Percentiles rank a stretch among this genome's conserved stretches.
Evolutionary conservation across 2,329 filamentous ascomycete genomes (phyloP).

Genomic region (Pyrenophora graminea): DNA sequence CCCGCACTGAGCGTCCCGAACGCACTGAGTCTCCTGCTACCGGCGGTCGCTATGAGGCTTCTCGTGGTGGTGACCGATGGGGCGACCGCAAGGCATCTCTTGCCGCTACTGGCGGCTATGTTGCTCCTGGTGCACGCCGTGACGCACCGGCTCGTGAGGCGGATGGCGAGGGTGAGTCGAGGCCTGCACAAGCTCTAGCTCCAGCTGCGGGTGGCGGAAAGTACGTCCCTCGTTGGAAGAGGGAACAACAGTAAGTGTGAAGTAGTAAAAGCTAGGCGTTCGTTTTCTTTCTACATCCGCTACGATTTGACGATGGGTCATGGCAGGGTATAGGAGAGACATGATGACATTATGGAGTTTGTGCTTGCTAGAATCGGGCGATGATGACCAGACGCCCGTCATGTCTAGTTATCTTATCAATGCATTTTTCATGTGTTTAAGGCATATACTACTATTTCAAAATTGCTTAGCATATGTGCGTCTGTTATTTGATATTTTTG

Average conservation of each 20-base stretch:
- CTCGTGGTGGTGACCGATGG: conserved; percentile 33
- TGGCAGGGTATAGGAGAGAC: conserved; percentile 9
- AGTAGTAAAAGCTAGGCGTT: conserved; percentile 6
- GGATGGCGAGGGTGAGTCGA: conserved; percentile 32
- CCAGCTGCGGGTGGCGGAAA: conserved; percentile 38
- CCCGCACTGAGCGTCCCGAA: conserved; percentile 20
- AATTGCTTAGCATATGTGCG: too few relatives aligned
- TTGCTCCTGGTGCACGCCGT: conserved; percentile 32
- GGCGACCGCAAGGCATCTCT: conserved; percentile 40
- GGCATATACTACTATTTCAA: too few relatives aligned
- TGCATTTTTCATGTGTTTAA: neutral
- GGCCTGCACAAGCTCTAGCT: conserved; percentile 29
- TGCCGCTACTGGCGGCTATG: conserved; percentile 37
- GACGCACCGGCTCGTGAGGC: conserved; percentile 29
- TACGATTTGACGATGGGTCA: conserved; percentile 14
- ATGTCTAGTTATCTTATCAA: conserved; percentile 12
- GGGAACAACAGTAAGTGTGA: conserved; percentile 17
- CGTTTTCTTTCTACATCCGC: conserved; percentile 9
- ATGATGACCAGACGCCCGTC: conserved; percentile 12
- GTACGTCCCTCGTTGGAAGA: conserved; percentile 48
- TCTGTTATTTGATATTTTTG: too few relatives aligned
- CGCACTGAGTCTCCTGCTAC: conserved; percentile 35
- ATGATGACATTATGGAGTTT: conserved; percentile 13
- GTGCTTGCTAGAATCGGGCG: conserved; percentile 14
- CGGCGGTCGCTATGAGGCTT: conserved; percentile 15